Percentiles rank a stretch among this genome's conserved stretches.
These are phyloP conservation scores for Inga leiocalycina DNA, from an alignment of 306 rosid species.

Conservation along the genomic window DNA sequence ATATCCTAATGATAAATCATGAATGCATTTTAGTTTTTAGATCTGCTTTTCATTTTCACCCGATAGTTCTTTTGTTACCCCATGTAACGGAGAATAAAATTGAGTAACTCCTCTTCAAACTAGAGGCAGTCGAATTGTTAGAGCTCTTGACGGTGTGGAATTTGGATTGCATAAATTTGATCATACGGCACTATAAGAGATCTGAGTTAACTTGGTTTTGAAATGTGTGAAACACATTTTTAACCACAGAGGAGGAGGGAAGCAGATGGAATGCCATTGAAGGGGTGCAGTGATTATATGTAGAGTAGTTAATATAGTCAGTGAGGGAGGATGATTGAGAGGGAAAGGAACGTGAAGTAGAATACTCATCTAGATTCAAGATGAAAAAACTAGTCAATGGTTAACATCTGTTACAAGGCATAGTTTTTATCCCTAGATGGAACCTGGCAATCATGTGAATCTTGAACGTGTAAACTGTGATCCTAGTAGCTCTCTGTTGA, in stretches of 20 bases:
- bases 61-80: not conserved
- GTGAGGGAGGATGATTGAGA: too few relatives aligned
- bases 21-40: not conserved
- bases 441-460: too few relatives aligned
- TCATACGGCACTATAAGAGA: not conserved
- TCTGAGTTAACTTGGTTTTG: not conserved
- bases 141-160: not conserved
- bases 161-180: not conserved
- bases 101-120: not conserved
- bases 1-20: conserved; percentile 9
- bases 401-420: too few relatives aligned
- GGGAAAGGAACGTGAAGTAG: too few relatives aligned
- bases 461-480: too few relatives aligned
- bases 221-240: not conserved
- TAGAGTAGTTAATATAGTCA: too few relatives aligned
- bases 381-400: too few relatives aligned
- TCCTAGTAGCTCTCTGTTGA: not conserved
- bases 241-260: not conserved
- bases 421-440: too few relatives aligned
- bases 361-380: too few relatives aligned
- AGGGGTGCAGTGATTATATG: not conserved
- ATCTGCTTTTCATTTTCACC: conserved; percentile 18
- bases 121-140: conserved; percentile 12
- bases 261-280: not conserved
- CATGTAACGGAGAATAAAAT: not conserved